These are phyloP conservation scores for Zygnema cylindricum DNA, from an alignment of 139 green algal species.

Conservation along the genomic window DNA sequence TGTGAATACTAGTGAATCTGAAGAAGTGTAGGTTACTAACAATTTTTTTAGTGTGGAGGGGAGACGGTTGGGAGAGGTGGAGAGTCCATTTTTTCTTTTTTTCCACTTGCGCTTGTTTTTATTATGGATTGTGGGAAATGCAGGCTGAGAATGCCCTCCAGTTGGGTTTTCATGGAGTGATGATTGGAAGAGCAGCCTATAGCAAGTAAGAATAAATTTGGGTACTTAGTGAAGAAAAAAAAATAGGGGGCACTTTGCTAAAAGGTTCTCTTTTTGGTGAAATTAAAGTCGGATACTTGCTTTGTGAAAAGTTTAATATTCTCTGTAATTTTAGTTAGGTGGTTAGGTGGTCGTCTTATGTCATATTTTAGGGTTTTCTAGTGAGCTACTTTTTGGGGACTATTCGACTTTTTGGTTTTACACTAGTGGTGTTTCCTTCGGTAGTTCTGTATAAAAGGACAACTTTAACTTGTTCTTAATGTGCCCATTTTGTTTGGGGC, in stretches of 20 bases:
- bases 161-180: slow-evolving; percentile 80
- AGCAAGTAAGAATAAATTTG: slow-evolving; percentile 13
- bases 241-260: not conserved
- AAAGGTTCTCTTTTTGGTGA: not conserved
- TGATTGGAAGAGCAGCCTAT: slow-evolving; percentile 90
- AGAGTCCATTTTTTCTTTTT: too few species aligned
- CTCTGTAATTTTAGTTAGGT: not conserved
- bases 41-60: too few species aligned
- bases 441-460: too few species aligned
- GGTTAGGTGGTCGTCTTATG: not conserved
- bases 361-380: not conserved
- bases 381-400: not conserved
- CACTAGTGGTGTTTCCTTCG: too few species aligned
- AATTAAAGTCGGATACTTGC: not conserved
- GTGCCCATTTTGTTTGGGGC: too few species aligned
- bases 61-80: too few species aligned
- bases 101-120: too few species aligned
- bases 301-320: not conserved
- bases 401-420: too few species aligned
- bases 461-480: too few species aligned
- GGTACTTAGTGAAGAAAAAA: too few species aligned
- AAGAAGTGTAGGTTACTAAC: too few species aligned
- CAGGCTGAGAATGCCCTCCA: slow-evolving; percentile 15
- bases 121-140: slow-evolving; percentile 69
- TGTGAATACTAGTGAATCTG: too few species aligned